Conservation (phyloP, 164 flowering plant species). For the Santalum album region DNA sequence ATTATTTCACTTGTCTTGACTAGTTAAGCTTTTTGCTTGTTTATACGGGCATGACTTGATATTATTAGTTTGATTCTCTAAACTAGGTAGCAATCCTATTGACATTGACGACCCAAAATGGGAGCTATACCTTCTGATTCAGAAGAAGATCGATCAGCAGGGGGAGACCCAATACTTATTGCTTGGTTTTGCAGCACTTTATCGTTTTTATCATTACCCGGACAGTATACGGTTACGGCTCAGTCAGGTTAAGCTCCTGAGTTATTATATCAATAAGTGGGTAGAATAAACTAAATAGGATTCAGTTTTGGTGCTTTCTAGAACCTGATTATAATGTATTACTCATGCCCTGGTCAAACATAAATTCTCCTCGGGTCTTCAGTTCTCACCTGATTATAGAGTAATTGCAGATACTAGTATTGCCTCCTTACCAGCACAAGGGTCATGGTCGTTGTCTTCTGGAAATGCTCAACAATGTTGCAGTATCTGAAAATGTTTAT, state of each 20-base stretch:
- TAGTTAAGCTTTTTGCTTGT: background rate
- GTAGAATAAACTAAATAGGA: background rate
- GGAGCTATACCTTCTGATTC: slow-evolving; percentile 67
- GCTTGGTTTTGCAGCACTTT: slow-evolving; percentile 75
- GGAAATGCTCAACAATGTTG: slow-evolving; percentile 53
- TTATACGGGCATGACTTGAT: background rate
- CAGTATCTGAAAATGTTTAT: slow-evolving; percentile 57
- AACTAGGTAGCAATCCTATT: slow-evolving; percentile 84
- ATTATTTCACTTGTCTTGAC: slow-evolving; percentile 1
- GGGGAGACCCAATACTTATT: slow-evolving; percentile 27
- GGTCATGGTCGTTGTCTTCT: slow-evolving; percentile 75
- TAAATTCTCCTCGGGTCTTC: background rate
- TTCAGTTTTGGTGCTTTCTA: background rate
- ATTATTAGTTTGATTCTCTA: slow-evolving; percentile 5
- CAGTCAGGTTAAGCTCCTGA: slow-evolving; percentile 54
- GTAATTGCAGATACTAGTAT: slow-evolving; percentile 59
- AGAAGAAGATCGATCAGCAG: slow-evolving; percentile 30
- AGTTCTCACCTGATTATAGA: background rate
- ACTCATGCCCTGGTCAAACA: background rate
- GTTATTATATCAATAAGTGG: background rate
- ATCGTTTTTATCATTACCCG: slow-evolving; percentile 77
- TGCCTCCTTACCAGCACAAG: slow-evolving; percentile 79
- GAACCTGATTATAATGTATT: background rate
- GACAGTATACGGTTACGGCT: slow-evolving; percentile 67
- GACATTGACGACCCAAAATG: slow-evolving; percentile 79